Conservation (phyloP, 768 basidiomycete genomes). For the Austroboletus eburneus region DNA sequence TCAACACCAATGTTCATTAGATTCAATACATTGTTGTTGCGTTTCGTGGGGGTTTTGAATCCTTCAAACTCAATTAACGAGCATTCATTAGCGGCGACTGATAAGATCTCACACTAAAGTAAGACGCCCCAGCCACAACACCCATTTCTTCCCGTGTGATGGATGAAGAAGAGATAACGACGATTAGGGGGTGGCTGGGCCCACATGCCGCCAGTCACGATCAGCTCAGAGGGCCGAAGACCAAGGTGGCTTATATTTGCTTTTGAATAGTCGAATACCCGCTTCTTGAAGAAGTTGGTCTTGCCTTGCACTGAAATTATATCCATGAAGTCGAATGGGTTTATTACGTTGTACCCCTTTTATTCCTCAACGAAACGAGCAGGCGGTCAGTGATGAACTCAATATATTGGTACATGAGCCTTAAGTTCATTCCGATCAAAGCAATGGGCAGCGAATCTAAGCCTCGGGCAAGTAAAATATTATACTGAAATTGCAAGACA, state of each 20-base stretch:
- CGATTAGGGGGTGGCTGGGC: no score
- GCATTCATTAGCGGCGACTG: no score
- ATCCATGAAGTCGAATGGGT: constrained; percentile 95
- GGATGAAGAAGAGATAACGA: no score
- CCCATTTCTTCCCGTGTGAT: no score
- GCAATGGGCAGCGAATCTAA: constrained; percentile 79
- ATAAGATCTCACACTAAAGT: no score
- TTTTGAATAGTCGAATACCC: constrained; percentile 81
- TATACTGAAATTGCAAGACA: fast-evolving
- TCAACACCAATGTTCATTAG: no score
- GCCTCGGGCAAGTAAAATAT: no score
- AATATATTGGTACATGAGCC: constrained; percentile 88
- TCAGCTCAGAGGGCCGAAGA: constrained; percentile 1
- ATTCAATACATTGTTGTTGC: no score
- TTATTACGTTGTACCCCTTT: constrained; percentile 72
- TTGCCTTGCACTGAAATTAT: constrained; percentile 95
- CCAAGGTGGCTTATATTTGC: constrained; percentile 47
- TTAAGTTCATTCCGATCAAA: constrained; percentile 89
- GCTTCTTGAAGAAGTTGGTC: constrained; percentile 96
- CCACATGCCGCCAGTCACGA: no score
- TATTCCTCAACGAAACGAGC: constrained; percentile 76
- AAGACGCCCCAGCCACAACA: no score
- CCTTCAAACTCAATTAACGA: no score
- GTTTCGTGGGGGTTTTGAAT: no score
- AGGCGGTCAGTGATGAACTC: constrained; percentile 91